These are phyloP conservation scores for Penicillium longicatenatum DNA, from an alignment of 495 filamentous ascomycete genomes.

Conservation along the genomic window DNA sequence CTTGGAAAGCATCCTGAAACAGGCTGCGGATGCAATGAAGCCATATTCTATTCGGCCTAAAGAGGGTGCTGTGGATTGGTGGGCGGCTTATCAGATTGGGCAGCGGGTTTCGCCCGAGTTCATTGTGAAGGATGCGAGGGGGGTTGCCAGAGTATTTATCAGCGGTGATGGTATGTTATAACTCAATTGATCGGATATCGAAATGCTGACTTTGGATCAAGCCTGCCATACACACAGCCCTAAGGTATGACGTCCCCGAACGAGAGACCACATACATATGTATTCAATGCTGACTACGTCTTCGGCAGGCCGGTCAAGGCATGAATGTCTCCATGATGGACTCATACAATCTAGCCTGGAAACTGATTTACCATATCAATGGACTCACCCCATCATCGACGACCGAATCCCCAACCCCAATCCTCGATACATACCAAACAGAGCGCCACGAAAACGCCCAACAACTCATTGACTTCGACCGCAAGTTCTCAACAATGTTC, in stretches of 20 bases:
- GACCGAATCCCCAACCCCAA: slow-evolving; percentile 47
- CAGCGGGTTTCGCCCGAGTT: slow-evolving; percentile 72
- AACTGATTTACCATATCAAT: slow-evolving; percentile 69
- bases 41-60: slow-evolving; percentile 50
- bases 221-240: slow-evolving; percentile 65
- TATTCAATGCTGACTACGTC: slow-evolving; percentile 2
- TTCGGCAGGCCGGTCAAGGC: slow-evolving; percentile 72
- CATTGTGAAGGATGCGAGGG: slow-evolving; percentile 54
- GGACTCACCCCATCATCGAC: slow-evolving; percentile 50
- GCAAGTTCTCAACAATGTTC: slow-evolving; percentile 55
- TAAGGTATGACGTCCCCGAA: slow-evolving; percentile 47
- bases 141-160: slow-evolving; percentile 60
- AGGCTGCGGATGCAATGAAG: slow-evolving; percentile 44
- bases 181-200: neutral
- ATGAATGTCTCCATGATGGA: slow-evolving; percentile 92
- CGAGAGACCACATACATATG: too few species aligned
- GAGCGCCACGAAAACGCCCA: slow-evolving; percentile 71
- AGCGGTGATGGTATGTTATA: slow-evolving; percentile 55
- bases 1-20: slow-evolving; percentile 41
- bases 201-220: slow-evolving; percentile 5
- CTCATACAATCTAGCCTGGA: slow-evolving; percentile 82
- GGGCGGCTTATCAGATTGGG: slow-evolving; percentile 67
- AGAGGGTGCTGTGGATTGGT: slow-evolving; percentile 57
- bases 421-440: slow-evolving; percentile 69
- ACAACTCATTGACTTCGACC: slow-evolving; percentile 74